A percentile compares a stretch with the other conserved stretches of the same genome.
These are phyloP conservation scores for Tulasnella calospora DNA, from an alignment of 768 basidiomycete species.

Conservation along the genomic window DNA sequence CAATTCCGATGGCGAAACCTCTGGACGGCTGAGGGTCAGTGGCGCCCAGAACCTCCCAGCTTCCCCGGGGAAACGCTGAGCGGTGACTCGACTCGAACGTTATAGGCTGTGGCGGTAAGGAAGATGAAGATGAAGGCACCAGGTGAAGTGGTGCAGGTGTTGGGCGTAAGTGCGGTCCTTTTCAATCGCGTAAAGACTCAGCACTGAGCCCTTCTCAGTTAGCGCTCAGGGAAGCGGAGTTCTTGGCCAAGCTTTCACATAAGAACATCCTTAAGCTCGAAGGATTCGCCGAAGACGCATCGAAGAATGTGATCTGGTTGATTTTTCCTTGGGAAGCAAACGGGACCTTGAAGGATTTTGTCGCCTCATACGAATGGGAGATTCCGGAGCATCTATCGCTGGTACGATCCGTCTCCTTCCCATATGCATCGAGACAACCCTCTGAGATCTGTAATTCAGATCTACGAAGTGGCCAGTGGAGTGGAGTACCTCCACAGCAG, in stretches of 20 bases:
- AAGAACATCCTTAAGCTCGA: background rate
- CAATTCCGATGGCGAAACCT: no score
- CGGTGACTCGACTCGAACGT: no score
- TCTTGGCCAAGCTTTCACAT: background rate
- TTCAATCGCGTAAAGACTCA: no score
- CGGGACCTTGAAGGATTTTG: background rate
- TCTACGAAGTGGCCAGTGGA: background rate
- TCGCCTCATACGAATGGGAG: background rate
- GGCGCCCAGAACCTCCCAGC: no score
- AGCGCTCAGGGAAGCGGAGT: background rate
- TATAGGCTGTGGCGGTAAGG: no score
- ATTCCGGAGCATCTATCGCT: background rate
- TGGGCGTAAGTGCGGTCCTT: no score
- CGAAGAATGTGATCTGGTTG: background rate
- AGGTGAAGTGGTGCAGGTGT: no score
- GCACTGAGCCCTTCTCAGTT: background rate
- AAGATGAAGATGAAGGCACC: no score
- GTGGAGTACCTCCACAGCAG: background rate
- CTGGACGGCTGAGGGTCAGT: no score
- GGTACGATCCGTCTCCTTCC: background rate
- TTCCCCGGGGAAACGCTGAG: no score
- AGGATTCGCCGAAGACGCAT: background rate
- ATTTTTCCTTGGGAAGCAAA: background rate
- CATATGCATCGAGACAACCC: background rate
- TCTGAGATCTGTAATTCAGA: background rate